These are phyloP conservation scores for Chytriomyces sp. DNA, from an alignment of 192 early-diverging fungal species.

Conservation along the genomic window DNA sequence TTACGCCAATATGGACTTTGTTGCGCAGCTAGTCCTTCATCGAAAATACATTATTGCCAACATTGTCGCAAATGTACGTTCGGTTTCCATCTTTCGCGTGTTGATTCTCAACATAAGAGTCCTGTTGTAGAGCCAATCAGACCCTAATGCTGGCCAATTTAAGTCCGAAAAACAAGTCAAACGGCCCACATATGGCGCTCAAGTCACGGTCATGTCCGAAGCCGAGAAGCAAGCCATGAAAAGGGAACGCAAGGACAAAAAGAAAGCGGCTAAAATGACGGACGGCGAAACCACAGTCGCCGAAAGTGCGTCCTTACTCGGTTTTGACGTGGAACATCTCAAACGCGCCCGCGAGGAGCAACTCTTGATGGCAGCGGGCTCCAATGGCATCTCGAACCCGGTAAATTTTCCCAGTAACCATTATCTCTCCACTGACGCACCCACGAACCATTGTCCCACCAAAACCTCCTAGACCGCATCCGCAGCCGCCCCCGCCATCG, in stretches of 20 bases:
- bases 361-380: slow-evolving; percentile 46
- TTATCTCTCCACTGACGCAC: neutral
- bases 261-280: slow-evolving; percentile 46
- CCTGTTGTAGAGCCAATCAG: neutral
- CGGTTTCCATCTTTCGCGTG: neutral
- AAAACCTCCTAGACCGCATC: slow-evolving; percentile 8
- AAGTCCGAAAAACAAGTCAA: neutral
- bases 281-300: slow-evolving; percentile 22
- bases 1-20: slow-evolving; percentile 72
- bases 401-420: neutral
- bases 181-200: slow-evolving; percentile 57
- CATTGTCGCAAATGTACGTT: slow-evolving; percentile 50
- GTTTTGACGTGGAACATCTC: slow-evolving; percentile 66
- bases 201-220: slow-evolving; percentile 67
- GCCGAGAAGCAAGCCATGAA: slow-evolving; percentile 63
- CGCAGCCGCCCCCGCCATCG: slow-evolving; percentile 31
- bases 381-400: slow-evolving; percentile 44
- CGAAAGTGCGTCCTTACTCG: slow-evolving; percentile 62
- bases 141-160: neutral
- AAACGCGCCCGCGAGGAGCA: slow-evolving; percentile 66
- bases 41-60: slow-evolving; percentile 63
- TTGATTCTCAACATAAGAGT: neutral
- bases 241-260: slow-evolving; percentile 66
- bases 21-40: slow-evolving; percentile 58
- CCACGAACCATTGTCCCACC: neutral